phyloP scores from a whole-genome alignment of 2,329 filamentous ascomycete species.

The Arthroderma sp. region DNA sequence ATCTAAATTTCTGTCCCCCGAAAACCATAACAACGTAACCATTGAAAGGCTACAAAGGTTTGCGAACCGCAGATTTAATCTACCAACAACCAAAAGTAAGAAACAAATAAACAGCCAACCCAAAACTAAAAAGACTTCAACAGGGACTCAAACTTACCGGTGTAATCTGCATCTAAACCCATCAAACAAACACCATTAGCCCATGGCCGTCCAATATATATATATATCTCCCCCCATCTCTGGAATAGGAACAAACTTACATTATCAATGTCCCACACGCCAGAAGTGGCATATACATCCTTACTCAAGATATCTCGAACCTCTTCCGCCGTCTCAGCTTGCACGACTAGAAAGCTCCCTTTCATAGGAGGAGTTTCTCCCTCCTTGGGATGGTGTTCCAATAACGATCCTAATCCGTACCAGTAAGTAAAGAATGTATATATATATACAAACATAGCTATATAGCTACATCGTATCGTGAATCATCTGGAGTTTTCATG shows the following conservation, averaged over 20 bases:
- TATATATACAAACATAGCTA: too few relatives aligned
- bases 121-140: background rate
- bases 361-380: conserved; percentile 49
- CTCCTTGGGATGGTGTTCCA: conserved; percentile 53
- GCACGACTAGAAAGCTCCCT: conserved; percentile 56
- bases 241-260: conserved; percentile 22
- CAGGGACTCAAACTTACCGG: background rate
- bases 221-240: background rate
- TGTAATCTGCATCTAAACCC: background rate
- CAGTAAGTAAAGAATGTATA: too few relatives aligned
- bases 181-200: background rate
- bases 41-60: background rate
- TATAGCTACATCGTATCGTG: background rate
- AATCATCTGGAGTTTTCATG: background rate
- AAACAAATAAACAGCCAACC: too few relatives aligned
- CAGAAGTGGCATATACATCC: conserved; percentile 58
- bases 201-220: too few relatives aligned
- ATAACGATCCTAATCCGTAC: conserved; percentile 44
- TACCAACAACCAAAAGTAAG: background rate
- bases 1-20: too few relatives aligned
- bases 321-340: conserved; percentile 56
- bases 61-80: background rate
- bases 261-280: conserved; percentile 71
- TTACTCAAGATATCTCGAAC: conserved; percentile 51
- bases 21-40: too few relatives aligned